Evolutionary conservation across 2,329 filamentous ascomycete genomes (phyloP).

Genomic region (Penicillium frequentans): DNA sequence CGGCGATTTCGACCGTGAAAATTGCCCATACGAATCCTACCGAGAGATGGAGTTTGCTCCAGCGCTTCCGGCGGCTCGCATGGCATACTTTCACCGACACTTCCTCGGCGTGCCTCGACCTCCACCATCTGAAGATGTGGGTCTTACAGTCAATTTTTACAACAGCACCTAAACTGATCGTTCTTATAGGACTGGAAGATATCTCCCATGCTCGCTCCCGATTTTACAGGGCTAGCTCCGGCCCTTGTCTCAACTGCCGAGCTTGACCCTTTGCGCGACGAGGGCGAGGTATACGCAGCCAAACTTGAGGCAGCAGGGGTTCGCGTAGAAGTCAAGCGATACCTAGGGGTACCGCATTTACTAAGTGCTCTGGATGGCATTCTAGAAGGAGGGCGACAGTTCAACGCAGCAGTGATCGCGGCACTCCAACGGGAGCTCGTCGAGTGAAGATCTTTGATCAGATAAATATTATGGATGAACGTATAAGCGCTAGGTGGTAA

Average conservation of each 20-base stretch:
- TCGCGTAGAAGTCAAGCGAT: slow-evolving; percentile 31
- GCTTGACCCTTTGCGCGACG: slow-evolving; percentile 44
- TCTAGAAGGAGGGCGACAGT: slow-evolving; percentile 28
- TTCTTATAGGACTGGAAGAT: slow-evolving; percentile 41
- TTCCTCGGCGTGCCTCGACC: slow-evolving; percentile 41
- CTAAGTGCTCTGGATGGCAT: slow-evolving; percentile 33
- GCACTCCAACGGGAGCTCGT: slow-evolving; percentile 26
- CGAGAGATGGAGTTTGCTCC: slow-evolving; percentile 40
- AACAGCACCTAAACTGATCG: slow-evolving; percentile 5
- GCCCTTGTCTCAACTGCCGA: slow-evolving; percentile 43
- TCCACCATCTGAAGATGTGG: slow-evolving; percentile 34
- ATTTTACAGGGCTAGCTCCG: slow-evolving; percentile 37
- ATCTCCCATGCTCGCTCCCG: slow-evolving; percentile 40
- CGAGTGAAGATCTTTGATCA: background rate
- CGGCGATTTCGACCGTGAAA: slow-evolving; percentile 34
- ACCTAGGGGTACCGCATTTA: slow-evolving; percentile 36
- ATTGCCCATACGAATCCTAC: slow-evolving; percentile 41
- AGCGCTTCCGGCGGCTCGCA: slow-evolving; percentile 36
- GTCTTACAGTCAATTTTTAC: slow-evolving; percentile 7
- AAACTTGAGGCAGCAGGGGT: slow-evolving; percentile 39
- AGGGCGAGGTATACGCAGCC: slow-evolving; percentile 41
- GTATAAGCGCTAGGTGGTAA: slow-evolving; percentile 9
- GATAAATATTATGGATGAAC: slow-evolving; percentile 8
- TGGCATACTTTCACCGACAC: slow-evolving; percentile 42
- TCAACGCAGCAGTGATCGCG: slow-evolving; percentile 30